A percentile compares a stretch with the other conserved stretches of the same genome.
Evolutionary conservation across 768 basidiomycete genomes (phyloP).

Genomic region (Hygrocybe coccinea): DNA sequence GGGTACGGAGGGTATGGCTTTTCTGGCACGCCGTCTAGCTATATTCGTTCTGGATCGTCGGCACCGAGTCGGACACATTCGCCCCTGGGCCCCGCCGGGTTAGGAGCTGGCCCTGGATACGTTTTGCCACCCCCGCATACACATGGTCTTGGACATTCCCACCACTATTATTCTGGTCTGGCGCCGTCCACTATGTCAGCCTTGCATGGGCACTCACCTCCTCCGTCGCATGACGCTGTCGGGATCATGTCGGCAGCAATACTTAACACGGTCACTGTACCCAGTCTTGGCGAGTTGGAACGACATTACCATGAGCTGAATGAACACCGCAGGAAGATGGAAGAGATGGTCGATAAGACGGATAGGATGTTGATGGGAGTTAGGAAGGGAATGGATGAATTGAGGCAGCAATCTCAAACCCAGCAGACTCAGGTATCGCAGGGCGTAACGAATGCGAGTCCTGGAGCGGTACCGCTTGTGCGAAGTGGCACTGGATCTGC

Average conservation of each 20-base stretch:
- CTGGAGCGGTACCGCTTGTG: conserved; percentile 1
- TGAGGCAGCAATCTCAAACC: conserved; percentile 34
- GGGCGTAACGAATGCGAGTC: background rate
- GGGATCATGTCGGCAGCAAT: background rate
- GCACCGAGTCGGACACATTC: conserved; percentile 73
- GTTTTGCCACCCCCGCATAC: conserved; percentile 37
- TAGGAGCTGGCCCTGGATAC: conserved; percentile 36
- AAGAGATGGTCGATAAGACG: conserved; percentile 73
- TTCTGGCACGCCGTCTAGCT: conserved; percentile 45
- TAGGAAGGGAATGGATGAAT: conserved; percentile 72
- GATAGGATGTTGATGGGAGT: conserved; percentile 68
- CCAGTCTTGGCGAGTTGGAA: conserved; percentile 59
- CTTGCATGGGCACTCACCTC: background rate
- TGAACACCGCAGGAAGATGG: conserved; percentile 57
- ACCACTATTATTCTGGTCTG: conserved; percentile 14
- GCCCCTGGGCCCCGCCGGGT: conserved; percentile 48
- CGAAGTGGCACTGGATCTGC: conserved; percentile 1
- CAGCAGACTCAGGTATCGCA: background rate
- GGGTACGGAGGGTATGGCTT: conserved; percentile 12
- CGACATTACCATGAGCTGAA: conserved; percentile 63
- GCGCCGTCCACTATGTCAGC: background rate
- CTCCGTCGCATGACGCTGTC: conserved; percentile 1
- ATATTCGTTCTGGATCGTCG: conserved; percentile 59
- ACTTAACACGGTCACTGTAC: conserved; percentile 22
- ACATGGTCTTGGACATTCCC: conserved; percentile 1